Evolutionary conservation across 495 filamentous ascomycete genomes (phyloP).

Genomic region (Aspergillus funiculosus): DNA sequence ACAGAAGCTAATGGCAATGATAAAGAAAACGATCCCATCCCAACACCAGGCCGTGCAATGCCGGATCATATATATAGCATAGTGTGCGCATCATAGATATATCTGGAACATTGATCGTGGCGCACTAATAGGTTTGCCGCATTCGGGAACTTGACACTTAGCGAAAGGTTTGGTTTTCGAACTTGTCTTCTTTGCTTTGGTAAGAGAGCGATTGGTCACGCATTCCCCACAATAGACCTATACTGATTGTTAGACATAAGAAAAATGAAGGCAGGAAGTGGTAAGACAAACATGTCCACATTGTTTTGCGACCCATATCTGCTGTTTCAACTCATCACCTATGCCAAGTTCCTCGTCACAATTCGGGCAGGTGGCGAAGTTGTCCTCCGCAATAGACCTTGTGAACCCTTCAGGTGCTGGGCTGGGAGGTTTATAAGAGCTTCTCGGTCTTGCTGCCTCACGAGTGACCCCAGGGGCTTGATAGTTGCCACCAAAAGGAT

Average conservation of each 20-base stretch:
- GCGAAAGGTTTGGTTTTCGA: constrained; percentile 37
- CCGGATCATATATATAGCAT: constrained; percentile 5
- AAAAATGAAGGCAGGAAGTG: neutral
- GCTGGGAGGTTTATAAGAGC: constrained; percentile 53
- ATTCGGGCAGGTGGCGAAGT: constrained; percentile 64
- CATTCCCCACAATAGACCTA: constrained; percentile 73
- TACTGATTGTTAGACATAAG: constrained; percentile 4
- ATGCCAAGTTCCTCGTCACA: constrained; percentile 65
- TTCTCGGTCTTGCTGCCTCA: constrained; percentile 33
- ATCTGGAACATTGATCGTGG: constrained; percentile 43
- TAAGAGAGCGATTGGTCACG: constrained; percentile 44
- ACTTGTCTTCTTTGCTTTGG: constrained; percentile 31
- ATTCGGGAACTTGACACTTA: constrained; percentile 48
- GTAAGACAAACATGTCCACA: constrained; percentile 67
- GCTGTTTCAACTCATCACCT: constrained; percentile 52
- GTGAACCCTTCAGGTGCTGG: constrained; percentile 58
- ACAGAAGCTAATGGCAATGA: constrained; percentile 8
- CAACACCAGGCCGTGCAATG: constrained; percentile 15
- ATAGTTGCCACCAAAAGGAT: constrained; percentile 17
- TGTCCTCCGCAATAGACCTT: constrained; percentile 54
- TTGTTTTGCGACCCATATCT: constrained; percentile 66
- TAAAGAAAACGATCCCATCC: constrained; percentile 6
- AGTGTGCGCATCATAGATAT: constrained; percentile 35
- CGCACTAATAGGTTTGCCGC: constrained; percentile 34
- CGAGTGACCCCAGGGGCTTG: constrained; percentile 21